Percentiles rank a stretch among this genome's conserved stretches.
phyloP scores from a whole-genome alignment of 345 rosid genomes.

The Acer campestre region DNA sequence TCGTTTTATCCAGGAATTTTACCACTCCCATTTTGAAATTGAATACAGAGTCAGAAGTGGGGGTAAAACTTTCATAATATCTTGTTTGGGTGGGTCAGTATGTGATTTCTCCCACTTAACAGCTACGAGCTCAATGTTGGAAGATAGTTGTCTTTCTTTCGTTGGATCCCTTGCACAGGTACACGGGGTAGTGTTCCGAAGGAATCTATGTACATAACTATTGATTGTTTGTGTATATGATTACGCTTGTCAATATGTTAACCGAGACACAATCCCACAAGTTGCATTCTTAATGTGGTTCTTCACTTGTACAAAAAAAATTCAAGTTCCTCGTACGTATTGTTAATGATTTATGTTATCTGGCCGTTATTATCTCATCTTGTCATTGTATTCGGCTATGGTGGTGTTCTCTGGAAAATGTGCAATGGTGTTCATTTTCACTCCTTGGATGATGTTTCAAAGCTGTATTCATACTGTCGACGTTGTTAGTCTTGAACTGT shows the following conservation, averaged over 20 bases:
- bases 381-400: not conserved
- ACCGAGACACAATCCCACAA: not conserved
- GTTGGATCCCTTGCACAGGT: not conserved
- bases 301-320: not conserved
- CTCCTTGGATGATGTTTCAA: not conserved
- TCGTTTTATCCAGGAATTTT: conserved; percentile 51
- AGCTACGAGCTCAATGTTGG: not conserved
- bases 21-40: conserved; percentile 28
- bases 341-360: not conserved
- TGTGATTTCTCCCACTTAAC: not conserved
- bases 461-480: not conserved
- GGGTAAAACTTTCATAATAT: conserved; percentile 13
- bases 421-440: too few species aligned
- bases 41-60: conserved; percentile 23
- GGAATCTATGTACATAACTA: conserved; percentile 16
- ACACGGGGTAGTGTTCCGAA: not conserved
- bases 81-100: not conserved
- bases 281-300: not conserved
- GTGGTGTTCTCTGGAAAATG: not conserved
- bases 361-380: not conserved
- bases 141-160: not conserved
- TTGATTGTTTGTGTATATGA: conserved; percentile 6
- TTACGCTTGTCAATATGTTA: not conserved
- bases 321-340: not conserved
- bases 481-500: too few species aligned